Conservation (phyloP, 2,329 filamentous ascomycete genomes). For the Alternaria triticimaculans region DNA sequence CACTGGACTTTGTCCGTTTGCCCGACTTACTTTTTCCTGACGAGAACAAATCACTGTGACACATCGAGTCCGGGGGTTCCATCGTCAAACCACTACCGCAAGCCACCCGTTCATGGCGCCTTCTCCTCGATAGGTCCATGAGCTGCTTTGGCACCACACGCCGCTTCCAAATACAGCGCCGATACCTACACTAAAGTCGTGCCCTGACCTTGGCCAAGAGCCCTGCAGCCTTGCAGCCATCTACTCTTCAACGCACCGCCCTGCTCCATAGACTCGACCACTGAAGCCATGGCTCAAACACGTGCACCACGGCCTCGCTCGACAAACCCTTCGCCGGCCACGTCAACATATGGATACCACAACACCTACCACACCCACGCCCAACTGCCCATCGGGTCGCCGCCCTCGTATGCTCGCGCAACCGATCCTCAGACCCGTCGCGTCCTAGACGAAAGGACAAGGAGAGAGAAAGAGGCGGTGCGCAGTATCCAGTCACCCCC, state of each 20-base stretch:
- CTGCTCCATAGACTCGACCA: conserved; percentile 10
- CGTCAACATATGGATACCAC: conserved; percentile 50
- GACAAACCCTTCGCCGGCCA: conserved; percentile 23
- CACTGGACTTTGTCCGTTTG: conserved; percentile 6
- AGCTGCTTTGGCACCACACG: conserved; percentile 11
- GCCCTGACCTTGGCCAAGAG: neutral
- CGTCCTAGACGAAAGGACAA: conserved; percentile 30
- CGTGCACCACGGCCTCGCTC: conserved; percentile 22
- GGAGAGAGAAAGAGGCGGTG: conserved; percentile 23
- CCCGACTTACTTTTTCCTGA: conserved; percentile 1
- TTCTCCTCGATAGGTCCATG: conserved; percentile 13
- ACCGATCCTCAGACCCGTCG: conserved; percentile 27
- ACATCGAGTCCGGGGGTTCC: conserved; percentile 7
- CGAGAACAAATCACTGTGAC: conserved; percentile 14
- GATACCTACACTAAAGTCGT: neutral
- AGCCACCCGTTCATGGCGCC: conserved; percentile 16
- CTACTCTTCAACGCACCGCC: neutral
- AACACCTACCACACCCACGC: conserved; percentile 52
- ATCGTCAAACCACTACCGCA: conserved; percentile 20
- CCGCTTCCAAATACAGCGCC: conserved; percentile 10
- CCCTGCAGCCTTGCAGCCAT: neutral
- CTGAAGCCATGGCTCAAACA: conserved; percentile 12
- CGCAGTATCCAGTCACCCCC: conserved; percentile 35
- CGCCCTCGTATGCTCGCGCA: conserved; percentile 43
- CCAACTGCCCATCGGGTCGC: conserved; percentile 31